Base-by-base conservation (phyloP, 352 stramenopile genomes). In the Peronospora destructor region DNA sequence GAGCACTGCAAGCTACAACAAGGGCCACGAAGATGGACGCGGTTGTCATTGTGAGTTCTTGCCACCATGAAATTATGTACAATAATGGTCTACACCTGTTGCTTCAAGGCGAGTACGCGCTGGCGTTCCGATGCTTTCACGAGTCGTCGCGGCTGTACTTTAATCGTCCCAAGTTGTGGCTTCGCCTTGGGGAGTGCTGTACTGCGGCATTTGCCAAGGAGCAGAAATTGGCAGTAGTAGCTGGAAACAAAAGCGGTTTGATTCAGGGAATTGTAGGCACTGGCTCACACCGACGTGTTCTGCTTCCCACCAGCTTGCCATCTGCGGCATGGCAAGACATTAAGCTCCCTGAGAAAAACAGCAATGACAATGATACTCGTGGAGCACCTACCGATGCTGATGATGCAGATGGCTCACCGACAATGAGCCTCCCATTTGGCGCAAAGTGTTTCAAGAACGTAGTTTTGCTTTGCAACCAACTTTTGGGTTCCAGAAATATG, bases 31-130 rank as follows among this genome's bases (percentile, higher is more conserved):
- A 73, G 40, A 69, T 69, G 54, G 61, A 67, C 37, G 56, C 69
- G 4, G 64, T 79, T 49, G 72, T 73, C n/a, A 72, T 77, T 57
- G 69, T 74, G 60, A 87, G 60, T 30, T 91, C 80, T 21, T 76
- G 61, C n/a, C 81, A 91, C 56, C 74, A 77, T 55, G 84, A 94
- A 66, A 87, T 97, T 41, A 70, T 95, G 65, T 97, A 96, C 77
- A 97, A 97, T 73, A 93, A 95, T 46, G 88, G 86, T 4, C 51
- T 97, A 28, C 87, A 96, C 38, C 59, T 96, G 35, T 59, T 96
- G 43, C 61, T 95, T 37, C 77, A 91, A 51, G 82, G 82, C 14
- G 71, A 94, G 34, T 91, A 84, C 40, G 53, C 70, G 33, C 53
- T 92, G 23, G 88, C 88, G 7, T 93, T 96, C 50, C 84, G 83